Percentiles rank a stretch among this genome's conserved stretches.
Conservation (phyloP, 2,329 filamentous ascomycete species). For the Aureobasidium sp. region DNA sequence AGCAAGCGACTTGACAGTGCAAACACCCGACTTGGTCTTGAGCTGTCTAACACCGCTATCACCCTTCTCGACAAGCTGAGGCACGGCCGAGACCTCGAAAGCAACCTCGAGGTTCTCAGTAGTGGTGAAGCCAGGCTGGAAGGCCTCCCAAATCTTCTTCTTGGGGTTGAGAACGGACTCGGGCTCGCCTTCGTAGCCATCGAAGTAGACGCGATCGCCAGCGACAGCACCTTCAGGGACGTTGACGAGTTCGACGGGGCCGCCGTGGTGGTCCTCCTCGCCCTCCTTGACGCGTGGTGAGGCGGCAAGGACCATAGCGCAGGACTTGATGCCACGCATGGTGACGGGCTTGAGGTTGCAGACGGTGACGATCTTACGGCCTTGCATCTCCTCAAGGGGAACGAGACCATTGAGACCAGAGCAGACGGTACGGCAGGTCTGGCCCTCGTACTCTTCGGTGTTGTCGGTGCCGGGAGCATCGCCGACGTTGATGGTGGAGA, state of each 20-base stretch:
- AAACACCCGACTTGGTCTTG: slow-evolving; percentile 71
- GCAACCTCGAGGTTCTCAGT: slow-evolving; percentile 71
- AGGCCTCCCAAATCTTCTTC: slow-evolving; percentile 98
- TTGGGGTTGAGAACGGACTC: slow-evolving; percentile 95
- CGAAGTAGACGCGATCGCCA: slow-evolving; percentile 84
- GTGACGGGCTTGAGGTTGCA: slow-evolving; percentile 99
- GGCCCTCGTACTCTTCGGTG: slow-evolving; percentile 83
- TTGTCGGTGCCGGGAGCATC: slow-evolving; percentile 80
- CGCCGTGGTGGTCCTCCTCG: slow-evolving; percentile 75
- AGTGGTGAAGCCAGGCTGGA: slow-evolving; percentile 94
- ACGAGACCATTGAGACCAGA: slow-evolving; percentile 91
- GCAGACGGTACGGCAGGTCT: slow-evolving; percentile 90
- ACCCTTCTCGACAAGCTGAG: slow-evolving; percentile 59
- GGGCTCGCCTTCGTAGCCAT: slow-evolving; percentile 88
- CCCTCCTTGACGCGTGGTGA: slow-evolving; percentile 77
- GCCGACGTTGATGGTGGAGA: slow-evolving; percentile 91
- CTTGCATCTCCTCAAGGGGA: slow-evolving; percentile 93
- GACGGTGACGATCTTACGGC: slow-evolving; percentile 87
- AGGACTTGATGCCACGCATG: slow-evolving; percentile 81
- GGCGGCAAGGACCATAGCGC: slow-evolving; percentile 89
- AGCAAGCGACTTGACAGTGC: slow-evolving; percentile 73
- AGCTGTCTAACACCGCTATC: slow-evolving; percentile 52
- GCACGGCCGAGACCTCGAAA: slow-evolving; percentile 72
- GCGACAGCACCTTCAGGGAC: slow-evolving; percentile 72
- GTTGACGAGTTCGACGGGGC: slow-evolving; percentile 83